phyloP scores from a whole-genome alignment of 768 basidiomycete genomes.

The Termitomyces sp. region DNA sequence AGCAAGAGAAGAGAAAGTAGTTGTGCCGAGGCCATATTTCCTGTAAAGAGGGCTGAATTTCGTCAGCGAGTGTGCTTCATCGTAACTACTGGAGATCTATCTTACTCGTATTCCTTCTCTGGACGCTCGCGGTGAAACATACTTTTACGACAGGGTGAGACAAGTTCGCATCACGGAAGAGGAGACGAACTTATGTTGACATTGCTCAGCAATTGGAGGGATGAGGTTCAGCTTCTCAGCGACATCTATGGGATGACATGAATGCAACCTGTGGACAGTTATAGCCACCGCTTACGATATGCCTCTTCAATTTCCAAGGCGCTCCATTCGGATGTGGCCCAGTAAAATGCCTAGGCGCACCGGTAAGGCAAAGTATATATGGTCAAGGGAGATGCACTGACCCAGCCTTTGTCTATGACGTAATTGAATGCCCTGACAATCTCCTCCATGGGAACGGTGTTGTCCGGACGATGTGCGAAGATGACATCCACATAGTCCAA shows the following conservation, averaged over 20 bases:
- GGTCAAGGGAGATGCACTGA: conserved; percentile 10
- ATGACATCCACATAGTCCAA: conserved; percentile 73
- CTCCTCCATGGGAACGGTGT: conserved; percentile 66
- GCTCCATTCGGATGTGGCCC: conserved; percentile 71
- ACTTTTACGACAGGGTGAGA: conserved; percentile 26
- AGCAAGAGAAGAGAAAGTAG: conserved; percentile 72
- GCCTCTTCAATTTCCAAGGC: conserved; percentile 58
- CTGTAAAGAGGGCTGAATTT: conserved; percentile 49
- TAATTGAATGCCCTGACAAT: conserved; percentile 78
- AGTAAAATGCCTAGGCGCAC: conserved; percentile 49
- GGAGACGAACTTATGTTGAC: conserved; percentile 53
- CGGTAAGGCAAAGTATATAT: background rate
- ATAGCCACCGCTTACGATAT: conserved; percentile 27
- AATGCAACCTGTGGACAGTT: background rate
- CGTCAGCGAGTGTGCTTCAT: background rate
- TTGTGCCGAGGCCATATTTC: conserved; percentile 64
- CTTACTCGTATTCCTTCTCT: conserved; percentile 69
- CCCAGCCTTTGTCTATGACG: conserved; percentile 71
- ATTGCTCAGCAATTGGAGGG: conserved; percentile 74
- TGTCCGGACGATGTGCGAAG: conserved; percentile 67
- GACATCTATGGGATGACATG: conserved; percentile 37
- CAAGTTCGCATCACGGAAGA: background rate
- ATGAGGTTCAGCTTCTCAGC: conserved; percentile 63
- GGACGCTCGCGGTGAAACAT: conserved; percentile 76
- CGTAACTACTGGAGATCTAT: background rate